A percentile compares a stretch with the other conserved stretches of the same genome.
Conservation (phyloP, 805 yeast species). For the Candida ortonii region DNA sequence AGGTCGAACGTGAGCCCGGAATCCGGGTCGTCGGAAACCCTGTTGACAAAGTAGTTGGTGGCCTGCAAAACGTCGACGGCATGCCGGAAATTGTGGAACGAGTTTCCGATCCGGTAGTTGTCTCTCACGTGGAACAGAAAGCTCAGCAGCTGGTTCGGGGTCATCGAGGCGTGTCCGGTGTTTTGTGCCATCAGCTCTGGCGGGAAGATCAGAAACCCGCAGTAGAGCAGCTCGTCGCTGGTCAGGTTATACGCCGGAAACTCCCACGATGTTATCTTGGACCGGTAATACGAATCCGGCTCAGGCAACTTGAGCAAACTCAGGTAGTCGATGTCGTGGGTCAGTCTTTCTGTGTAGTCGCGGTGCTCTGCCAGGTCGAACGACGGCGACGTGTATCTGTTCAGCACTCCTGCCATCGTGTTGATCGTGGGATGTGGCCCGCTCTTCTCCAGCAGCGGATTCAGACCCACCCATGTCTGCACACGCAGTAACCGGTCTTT, state of each 20-base stretch:
- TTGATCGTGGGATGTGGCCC: slow-evolving; percentile 26
- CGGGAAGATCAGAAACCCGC: slow-evolving; percentile 54
- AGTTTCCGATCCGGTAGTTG: slow-evolving; percentile 78
- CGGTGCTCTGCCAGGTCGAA: slow-evolving; percentile 11
- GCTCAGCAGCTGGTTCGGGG: slow-evolving; percentile 46
- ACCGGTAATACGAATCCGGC: slow-evolving; percentile 24
- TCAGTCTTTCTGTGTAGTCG: slow-evolving; percentile 22
- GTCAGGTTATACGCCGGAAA: slow-evolving; percentile 66
- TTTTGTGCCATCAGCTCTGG: neutral
- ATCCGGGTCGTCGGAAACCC: slow-evolving; percentile 10
- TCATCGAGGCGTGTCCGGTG: neutral
- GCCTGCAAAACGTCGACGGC: slow-evolving; percentile 96
- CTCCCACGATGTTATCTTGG: slow-evolving; percentile 55
- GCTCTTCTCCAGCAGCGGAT: slow-evolving; percentile 12
- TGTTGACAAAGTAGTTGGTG: slow-evolving; percentile 57
- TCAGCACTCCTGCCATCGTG: slow-evolving; percentile 35
- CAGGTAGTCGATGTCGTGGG: slow-evolving; percentile 30
- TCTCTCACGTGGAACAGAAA: slow-evolving; percentile 69
- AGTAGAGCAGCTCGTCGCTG: slow-evolving; percentile 63
- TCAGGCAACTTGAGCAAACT: slow-evolving; percentile 24
- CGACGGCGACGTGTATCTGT: slow-evolving; percentile 1
- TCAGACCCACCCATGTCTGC: slow-evolving; percentile 42
- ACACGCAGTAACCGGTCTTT: slow-evolving; percentile 34
- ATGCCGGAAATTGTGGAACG: slow-evolving; percentile 93
- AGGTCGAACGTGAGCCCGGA: slow-evolving; percentile 13